Conservation (phyloP, 1,284 basidiomycete species). For the Microbotryomycetes sp. region DNA sequence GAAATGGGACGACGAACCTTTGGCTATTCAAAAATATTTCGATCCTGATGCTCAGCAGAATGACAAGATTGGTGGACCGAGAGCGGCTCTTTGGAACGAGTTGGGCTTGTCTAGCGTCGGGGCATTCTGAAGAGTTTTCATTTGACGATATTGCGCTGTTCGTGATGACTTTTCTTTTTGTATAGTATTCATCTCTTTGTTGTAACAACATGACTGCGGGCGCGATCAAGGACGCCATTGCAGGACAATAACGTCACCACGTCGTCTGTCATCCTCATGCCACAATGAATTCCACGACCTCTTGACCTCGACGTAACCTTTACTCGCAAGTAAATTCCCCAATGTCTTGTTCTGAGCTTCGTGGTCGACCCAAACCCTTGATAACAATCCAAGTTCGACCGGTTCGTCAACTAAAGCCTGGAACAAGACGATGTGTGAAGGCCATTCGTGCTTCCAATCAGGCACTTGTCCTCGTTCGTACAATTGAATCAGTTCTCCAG, state of each 20-base stretch:
- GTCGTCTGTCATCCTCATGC: conserved; percentile 71
- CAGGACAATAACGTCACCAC: conserved; percentile 70
- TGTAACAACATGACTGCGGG: neutral
- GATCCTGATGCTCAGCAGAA: conserved; percentile 6
- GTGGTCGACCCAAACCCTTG: neutral
- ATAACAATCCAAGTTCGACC: neutral
- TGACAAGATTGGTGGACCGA: neutral
- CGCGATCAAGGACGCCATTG: conserved; percentile 37
- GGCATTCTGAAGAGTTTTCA: conserved; percentile 13
- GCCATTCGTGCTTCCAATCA: conserved; percentile 65
- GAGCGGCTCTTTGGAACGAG: conserved; percentile 21
- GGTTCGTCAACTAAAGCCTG: conserved; percentile 55
- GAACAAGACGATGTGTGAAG: conserved; percentile 70
- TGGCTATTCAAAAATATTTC: conserved; percentile 30
- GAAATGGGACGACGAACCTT: conserved; percentile 53
- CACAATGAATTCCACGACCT: conserved; percentile 57
- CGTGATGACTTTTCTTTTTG: neutral
- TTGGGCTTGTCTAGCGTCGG: conserved; percentile 19
- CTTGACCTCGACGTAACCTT: conserved; percentile 64
- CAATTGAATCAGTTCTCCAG: conserved; percentile 36
- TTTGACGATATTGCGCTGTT: neutral
- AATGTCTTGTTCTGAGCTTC: conserved; percentile 39
- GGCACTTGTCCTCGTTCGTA: conserved; percentile 30
- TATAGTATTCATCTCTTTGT: neutral
- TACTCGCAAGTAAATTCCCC: conserved; percentile 47